Evolutionary conservation across 176 grass and related monocot species (phyloP).

Genomic region (Oropetium thomaeum): DNA sequence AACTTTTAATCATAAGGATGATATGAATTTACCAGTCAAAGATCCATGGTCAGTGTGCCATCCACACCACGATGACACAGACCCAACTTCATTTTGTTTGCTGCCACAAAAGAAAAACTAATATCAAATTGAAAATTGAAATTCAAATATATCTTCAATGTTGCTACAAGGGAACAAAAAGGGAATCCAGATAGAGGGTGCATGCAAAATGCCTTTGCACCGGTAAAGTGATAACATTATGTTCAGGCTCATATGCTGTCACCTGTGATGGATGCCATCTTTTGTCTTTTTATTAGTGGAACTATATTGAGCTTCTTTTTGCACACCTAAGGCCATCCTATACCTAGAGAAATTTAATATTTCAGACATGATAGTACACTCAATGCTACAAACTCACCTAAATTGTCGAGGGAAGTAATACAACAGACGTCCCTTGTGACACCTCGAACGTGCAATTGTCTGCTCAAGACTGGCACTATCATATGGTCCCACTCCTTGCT

Average conservation of each 20-base stretch:
- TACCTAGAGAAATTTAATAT: constrained; percentile 7
- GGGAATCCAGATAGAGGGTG: background rate
- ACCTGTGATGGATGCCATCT: background rate
- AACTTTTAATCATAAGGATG: constrained; percentile 4
- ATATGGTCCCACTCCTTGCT: constrained; percentile 35
- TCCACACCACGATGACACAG: constrained; percentile 91
- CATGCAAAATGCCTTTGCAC: constrained; percentile 10
- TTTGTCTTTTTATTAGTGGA: background rate
- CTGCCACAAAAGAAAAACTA: constrained; percentile 36
- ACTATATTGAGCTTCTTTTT: background rate
- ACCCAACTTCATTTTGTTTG: constrained; percentile 40
- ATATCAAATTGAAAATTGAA: background rate
- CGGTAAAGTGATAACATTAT: background rate
- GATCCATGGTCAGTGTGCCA: constrained; percentile 96
- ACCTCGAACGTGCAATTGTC: constrained; percentile 70
- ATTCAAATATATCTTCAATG: background rate
- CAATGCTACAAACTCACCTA: constrained; percentile 43
- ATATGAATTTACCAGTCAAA: constrained; percentile 60
- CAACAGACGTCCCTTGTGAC: constrained; percentile 91
- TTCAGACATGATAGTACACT: background rate
- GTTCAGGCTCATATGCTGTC: background rate
- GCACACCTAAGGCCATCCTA: background rate
- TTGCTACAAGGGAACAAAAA: background rate
- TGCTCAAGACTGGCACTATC: constrained; percentile 66
- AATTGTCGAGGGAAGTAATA: constrained; percentile 77